phyloP scores from a whole-genome alignment of 345 rosid genomes.

The Carallia pectinifolia region DNA sequence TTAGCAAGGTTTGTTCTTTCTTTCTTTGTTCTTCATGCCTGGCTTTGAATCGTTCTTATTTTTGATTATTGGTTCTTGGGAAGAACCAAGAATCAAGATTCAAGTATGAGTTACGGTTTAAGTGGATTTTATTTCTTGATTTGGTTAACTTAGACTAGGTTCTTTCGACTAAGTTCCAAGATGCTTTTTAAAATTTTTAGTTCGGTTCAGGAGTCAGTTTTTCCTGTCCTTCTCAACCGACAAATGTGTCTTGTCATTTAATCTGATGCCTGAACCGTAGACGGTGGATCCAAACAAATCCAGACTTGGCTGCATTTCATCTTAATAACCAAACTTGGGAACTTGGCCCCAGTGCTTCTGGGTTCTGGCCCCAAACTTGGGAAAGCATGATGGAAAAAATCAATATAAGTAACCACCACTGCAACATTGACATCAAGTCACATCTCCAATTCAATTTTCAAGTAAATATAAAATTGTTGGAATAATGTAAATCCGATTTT shows the following conservation, averaged over 20 bases:
- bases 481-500: too few relatives aligned
- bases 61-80: not conserved
- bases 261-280: not conserved
- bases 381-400: too few relatives aligned
- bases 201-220: not conserved
- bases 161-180: not conserved
- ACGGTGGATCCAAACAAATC: not conserved
- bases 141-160: not conserved
- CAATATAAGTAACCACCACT: too few relatives aligned
- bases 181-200: not conserved
- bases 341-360: not conserved
- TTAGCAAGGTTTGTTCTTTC: constrained; percentile 59
- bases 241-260: not conserved
- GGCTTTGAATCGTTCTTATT: not conserved
- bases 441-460: too few relatives aligned
- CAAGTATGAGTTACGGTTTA: not conserved
- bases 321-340: not conserved
- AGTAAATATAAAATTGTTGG: too few relatives aligned
- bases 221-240: not conserved
- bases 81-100: not conserved
- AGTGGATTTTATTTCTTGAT: not conserved
- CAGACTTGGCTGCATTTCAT: not conserved
- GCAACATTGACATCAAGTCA: too few relatives aligned
- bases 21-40: not conserved
- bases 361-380: not conserved